These are phyloP conservation scores for Rhynchosporium agropyri DNA, from an alignment of 2,329 filamentous ascomycete genomes.

Conservation along the genomic window DNA sequence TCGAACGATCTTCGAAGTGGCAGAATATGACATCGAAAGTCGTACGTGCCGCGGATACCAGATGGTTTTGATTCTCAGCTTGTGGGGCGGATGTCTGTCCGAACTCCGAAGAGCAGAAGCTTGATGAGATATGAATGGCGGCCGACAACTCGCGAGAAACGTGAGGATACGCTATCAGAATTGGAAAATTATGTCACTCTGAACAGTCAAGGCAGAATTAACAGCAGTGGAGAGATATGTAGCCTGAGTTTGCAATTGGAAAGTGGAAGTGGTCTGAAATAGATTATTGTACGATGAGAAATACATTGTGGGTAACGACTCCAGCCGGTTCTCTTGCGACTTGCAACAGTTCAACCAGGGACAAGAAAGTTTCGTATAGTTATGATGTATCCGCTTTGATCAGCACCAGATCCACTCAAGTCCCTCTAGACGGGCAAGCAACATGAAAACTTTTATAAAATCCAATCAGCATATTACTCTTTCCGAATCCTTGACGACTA, in stretches of 20 bases:
- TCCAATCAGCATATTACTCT: too few relatives aligned
- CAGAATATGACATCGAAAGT: not conserved
- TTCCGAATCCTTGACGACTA: too few relatives aligned
- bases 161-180: not conserved
- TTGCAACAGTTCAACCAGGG: not conserved
- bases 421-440: too few relatives aligned
- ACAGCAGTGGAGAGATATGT: constrained; percentile 1
- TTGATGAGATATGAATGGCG: not conserved
- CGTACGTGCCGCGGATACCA: not conserved
- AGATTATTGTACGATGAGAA: not conserved
- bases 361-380: not conserved
- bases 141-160: not conserved
- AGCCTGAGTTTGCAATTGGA: not conserved
- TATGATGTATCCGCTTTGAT: not conserved
- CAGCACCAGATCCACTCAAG: too few relatives aligned
- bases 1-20: not conserved
- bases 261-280: not conserved
- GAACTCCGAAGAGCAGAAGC: not conserved
- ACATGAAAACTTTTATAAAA: too few relatives aligned
- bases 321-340: constrained; percentile 9
- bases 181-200: too few relatives aligned
- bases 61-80: not conserved
- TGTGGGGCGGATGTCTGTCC: not conserved
- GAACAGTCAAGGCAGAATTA: not conserved
- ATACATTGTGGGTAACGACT: not conserved